Percentiles rank a stretch among this genome's conserved stretches.
Conservation (phyloP, 225 moss, liverwort and hornwort genomes). For the Bryoerythrophyllum caledonicum region DNA sequence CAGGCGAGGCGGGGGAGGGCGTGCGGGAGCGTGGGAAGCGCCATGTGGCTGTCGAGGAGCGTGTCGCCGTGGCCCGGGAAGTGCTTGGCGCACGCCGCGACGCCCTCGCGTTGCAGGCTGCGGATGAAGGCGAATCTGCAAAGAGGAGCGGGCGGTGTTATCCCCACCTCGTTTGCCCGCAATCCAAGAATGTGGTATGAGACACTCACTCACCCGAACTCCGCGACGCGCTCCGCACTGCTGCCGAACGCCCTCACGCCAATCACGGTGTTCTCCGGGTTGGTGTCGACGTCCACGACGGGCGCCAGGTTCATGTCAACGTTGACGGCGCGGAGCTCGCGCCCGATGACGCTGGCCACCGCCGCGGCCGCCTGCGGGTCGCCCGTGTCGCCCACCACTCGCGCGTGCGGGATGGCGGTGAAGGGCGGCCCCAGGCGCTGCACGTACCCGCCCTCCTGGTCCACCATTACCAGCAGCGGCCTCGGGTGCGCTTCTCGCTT, state of each 20-base stretch:
- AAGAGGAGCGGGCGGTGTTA: background rate
- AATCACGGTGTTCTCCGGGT: constrained; percentile 48
- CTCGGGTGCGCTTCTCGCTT: constrained; percentile 5
- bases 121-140: constrained; percentile 58
- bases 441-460: constrained; percentile 75
- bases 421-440: constrained; percentile 78
- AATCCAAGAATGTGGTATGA: background rate
- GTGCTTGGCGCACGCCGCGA: constrained; percentile 82
- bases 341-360: constrained; percentile 62
- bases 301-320: constrained; percentile 89
- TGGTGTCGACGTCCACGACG: constrained; percentile 75
- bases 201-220: constrained; percentile 50
- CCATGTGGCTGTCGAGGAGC: constrained; percentile 57
- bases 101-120: constrained; percentile 66
- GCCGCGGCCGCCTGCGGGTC: constrained; percentile 66
- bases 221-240: constrained; percentile 43
- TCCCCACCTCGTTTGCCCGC: too few species aligned
- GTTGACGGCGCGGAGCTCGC: constrained; percentile 68
- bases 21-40: constrained; percentile 49
- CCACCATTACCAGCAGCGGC: constrained; percentile 68
- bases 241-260: constrained; percentile 56
- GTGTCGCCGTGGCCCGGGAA: constrained; percentile 70
- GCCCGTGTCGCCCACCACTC: constrained; percentile 51
- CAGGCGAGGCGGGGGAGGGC: constrained; percentile 37
- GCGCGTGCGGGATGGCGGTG: constrained; percentile 60